Evolutionary conservation across 257 asterid species (phyloP), one percentile per base, ranked within the genome.

Genomic region (Solanum infundibuliforme): DNA sequence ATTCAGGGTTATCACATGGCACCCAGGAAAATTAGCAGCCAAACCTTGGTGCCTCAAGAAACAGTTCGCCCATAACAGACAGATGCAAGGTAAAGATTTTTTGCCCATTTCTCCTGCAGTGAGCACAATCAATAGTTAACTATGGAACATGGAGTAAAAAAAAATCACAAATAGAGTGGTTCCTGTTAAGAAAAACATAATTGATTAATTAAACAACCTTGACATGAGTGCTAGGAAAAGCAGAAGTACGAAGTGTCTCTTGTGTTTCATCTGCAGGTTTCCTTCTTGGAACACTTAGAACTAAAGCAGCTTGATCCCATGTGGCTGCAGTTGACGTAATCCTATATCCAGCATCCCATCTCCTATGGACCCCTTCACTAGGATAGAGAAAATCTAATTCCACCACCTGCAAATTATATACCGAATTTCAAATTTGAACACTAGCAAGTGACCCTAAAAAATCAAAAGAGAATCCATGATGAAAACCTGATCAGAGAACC

Each of bases 231-330:
- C 96, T 93, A 6, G 98, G 98, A 87, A 95, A 95, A 74, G 95
- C 96, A 85, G 98, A 93, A n/a, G 98, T 95, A 13, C 98, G 93
- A 35, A 95, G 98, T 8, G 98, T 95, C 92, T 94, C 98, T 87
- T 95, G 98, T 76, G 98, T 94, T 88, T 94, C 98, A 87, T 95
- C 98, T 13, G 94, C 87, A n/a, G 93, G 92, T 84, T 91, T 94
- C 88, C 94, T 86, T 85, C 96, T 88, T 11, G 98, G 95, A 86
- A 90, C 90, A 90, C 98, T 94, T 32, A 94, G 93, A 83, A 94
- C 93, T 46, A 94, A 83, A 83, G 98, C 98, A 39, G 94, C 87
- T 86, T 94, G 96, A 86, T 94, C 98, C 71, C 77, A 60, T 10
- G 98, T 94, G 83, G 94, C 95, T 13, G 98, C 98, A 83, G 94